A percentile compares a stretch with the other conserved stretches of the same genome.
These are phyloP conservation scores for Tuctoria greenei DNA, from an alignment of 176 grass and related monocot species.

Conservation along the genomic window DNA sequence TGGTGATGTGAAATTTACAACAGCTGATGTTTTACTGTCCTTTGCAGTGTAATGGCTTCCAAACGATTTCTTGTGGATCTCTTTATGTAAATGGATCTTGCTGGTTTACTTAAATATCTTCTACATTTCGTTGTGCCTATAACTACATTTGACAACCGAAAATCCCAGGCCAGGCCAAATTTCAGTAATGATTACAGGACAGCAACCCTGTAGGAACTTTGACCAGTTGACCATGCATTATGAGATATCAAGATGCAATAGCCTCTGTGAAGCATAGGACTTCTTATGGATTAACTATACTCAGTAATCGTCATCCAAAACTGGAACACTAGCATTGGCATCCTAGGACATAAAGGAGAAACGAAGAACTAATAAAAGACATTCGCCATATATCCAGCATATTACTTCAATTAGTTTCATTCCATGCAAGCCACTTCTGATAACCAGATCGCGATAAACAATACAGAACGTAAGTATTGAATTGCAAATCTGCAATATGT, in stretches of 20 bases:
- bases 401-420: constrained; percentile 27
- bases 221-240: not conserved
- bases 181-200: not conserved
- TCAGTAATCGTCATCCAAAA: not conserved
- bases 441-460: constrained; percentile 23
- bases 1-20: not conserved
- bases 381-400: not conserved
- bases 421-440: constrained; percentile 15
- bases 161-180: not conserved
- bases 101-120: not conserved
- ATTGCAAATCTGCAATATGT: not conserved
- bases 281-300: not conserved
- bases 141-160: not conserved
- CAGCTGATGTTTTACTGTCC: not conserved
- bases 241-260: not conserved
- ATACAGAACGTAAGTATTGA: constrained; percentile 22
- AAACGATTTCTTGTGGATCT: not conserved
- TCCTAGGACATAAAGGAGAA: not conserved
- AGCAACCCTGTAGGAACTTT: not conserved
- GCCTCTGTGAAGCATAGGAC: not conserved
- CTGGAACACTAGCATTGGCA: not conserved
- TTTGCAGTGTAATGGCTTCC: not conserved
- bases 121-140: not conserved
- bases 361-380: not conserved
- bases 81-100: not conserved